phyloP scores from a whole-genome alignment of 371 early-diverging fungal species.

The Dinochytrium kinnereticum region DNA sequence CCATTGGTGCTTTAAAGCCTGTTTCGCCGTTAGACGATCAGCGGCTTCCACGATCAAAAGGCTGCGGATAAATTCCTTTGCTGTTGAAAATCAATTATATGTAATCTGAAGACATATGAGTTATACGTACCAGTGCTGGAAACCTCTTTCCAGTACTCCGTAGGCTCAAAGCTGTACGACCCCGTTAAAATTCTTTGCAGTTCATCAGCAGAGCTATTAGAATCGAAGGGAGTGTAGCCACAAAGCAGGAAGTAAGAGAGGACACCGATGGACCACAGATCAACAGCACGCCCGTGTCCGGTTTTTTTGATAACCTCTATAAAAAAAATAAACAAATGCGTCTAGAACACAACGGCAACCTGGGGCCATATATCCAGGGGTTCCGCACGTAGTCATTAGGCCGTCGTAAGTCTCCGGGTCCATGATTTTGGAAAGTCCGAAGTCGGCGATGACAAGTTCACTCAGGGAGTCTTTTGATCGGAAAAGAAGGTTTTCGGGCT shows the following conservation, averaged over 20 bases:
- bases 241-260: constrained; percentile 57
- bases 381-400: constrained; percentile 82
- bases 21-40: constrained; percentile 75
- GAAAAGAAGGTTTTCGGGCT: constrained; percentile 74
- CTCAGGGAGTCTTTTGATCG: constrained; percentile 70
- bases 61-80: constrained; percentile 88
- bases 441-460: constrained; percentile 85
- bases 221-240: constrained; percentile 60
- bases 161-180: constrained; percentile 75
- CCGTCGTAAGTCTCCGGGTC: constrained; percentile 78
- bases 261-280: constrained; percentile 68
- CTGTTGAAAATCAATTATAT: constrained; percentile 44
- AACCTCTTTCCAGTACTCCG: constrained; percentile 73
- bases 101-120: not conserved
- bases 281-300: constrained; percentile 65
- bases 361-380: constrained; percentile 55
- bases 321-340: not conserved
- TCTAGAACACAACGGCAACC: constrained; percentile 12
- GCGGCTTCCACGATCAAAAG: constrained; percentile 75
- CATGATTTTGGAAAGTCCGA: constrained; percentile 84
- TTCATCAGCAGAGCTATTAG: constrained; percentile 42
- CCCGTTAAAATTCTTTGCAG: constrained; percentile 73
- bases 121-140: constrained; percentile 65
- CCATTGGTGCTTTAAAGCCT: constrained; percentile 89
- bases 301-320: constrained; percentile 55